Evolutionary conservation across 768 basidiomycete species (phyloP), one percentile per base, ranked within the genome.

Genomic region (Boletus edulis): DNA sequence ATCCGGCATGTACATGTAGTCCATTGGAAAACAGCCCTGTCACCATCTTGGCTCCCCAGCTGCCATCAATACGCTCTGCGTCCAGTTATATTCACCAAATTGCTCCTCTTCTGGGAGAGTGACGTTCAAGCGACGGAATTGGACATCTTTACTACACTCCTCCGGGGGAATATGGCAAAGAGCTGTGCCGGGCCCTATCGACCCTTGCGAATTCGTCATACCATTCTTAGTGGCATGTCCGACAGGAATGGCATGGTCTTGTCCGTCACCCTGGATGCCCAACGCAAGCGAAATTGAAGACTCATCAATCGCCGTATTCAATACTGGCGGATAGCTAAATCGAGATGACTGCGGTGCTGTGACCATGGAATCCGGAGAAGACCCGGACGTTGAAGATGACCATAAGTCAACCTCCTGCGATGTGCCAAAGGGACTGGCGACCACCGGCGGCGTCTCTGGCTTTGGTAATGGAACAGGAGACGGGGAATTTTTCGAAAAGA

Each of bases 61-160:
- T n/a, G 86, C 87, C 69, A 83, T 68, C 54, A 91, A 67, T 46
- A 91, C 89, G 60, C 84, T 87, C 63, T 78, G 75, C 44, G 86
- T 85, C 89, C 90, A 92, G 64, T 89, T 82, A 46, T 82, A 85
- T 55, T 76, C 76, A 40, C 76, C 70, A 44, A 55, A 51, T 38
- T 73, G 72, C 22, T 79, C 78, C 55, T 80, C 75, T 49, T 76
- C 63, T 2, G 60, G 49, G 32, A 71, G 59, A 31, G 58, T 22
- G 17, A 72, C 50, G 18, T 72, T 59, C 49, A 73, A 45, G 52
- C 63, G 62, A 62, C 59, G 54, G 61, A 67, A 56, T 58, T 70
- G 51, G 59, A 54, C 17, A 58, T 65, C 46, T 34, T 65, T 57
- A 10, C 55, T 44, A 24, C 61, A 49, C 47, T 57, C 57, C 47